phyloP scores from a whole-genome alignment of 352 stramenopile genomes.

The Thraustochytrium sp. region DNA sequence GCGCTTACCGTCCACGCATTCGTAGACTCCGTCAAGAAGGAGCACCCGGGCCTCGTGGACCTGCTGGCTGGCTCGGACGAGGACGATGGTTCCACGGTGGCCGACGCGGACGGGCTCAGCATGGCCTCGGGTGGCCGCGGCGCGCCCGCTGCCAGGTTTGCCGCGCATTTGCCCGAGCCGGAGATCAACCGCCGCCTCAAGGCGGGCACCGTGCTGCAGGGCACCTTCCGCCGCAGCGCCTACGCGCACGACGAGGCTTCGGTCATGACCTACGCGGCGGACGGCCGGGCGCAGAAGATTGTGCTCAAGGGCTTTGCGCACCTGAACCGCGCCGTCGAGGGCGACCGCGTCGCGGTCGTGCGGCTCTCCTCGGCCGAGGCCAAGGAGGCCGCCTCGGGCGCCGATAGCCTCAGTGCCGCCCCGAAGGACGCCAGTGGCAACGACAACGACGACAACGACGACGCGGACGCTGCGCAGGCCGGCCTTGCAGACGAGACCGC shows the following conservation, averaged over 20 bases:
- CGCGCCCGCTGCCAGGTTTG: neutral
- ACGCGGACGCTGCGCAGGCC: constrained; percentile 49
- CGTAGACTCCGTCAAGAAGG: constrained; percentile 13
- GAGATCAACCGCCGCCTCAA: constrained; percentile 47
- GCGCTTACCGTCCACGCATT: constrained; percentile 36
- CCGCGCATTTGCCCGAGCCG: constrained; percentile 41
- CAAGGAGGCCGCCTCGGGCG: constrained; percentile 66
- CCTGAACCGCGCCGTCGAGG: constrained; percentile 95
- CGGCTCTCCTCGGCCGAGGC: constrained; percentile 61
- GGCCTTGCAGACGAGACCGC: constrained; percentile 47
- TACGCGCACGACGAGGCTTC: constrained; percentile 62
- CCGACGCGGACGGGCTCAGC: constrained; percentile 34
- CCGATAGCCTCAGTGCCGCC: constrained; percentile 62
- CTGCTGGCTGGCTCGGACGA: constrained; percentile 7
- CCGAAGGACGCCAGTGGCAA: constrained; percentile 63
- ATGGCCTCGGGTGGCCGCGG: neutral
- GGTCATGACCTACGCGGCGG: constrained; percentile 39
- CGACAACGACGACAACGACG: constrained; percentile 56
- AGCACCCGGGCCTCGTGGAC: constrained; percentile 34
- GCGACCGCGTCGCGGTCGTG: constrained; percentile 92
- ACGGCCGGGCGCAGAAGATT: constrained; percentile 35
- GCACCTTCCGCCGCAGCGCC: constrained; percentile 73
- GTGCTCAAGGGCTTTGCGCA: constrained; percentile 53
- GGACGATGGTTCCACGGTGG: neutral
- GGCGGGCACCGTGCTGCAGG: constrained; percentile 66